Evolutionary conservation across 2,329 filamentous ascomycete genomes (phyloP).

Genomic region (Exophiala lecanii-corni): DNA sequence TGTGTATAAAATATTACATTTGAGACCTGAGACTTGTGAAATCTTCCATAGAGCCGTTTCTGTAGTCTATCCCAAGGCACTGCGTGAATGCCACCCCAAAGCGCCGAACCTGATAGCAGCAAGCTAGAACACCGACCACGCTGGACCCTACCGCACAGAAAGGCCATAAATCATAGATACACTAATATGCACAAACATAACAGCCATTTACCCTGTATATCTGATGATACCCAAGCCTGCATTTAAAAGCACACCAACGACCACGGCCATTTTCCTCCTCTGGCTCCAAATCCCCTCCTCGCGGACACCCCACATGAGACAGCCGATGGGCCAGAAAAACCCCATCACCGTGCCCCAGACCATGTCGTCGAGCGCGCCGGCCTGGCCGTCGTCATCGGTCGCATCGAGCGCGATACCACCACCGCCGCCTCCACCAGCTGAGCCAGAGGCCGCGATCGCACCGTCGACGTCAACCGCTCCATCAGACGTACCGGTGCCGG

Average conservation of each 20-base stretch:
- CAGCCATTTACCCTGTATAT: conserved; percentile 48
- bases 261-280: conserved; percentile 79
- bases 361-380: conserved; percentile 73
- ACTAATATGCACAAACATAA: too few relatives aligned
- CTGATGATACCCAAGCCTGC: conserved; percentile 68
- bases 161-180: too few relatives aligned
- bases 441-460: conserved; percentile 29
- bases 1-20: too few relatives aligned
- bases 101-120: too few relatives aligned
- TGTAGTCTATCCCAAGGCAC: too few relatives aligned
- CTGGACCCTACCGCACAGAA: too few relatives aligned
- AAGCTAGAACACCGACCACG: too few relatives aligned
- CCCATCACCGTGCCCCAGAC: conserved; percentile 84
- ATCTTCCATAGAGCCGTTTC: too few relatives aligned
- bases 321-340: conserved; percentile 91
- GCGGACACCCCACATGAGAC: conserved; percentile 75
- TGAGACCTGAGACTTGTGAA: too few relatives aligned
- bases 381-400: conserved; percentile 38
- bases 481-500: conserved; percentile 31
- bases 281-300: conserved; percentile 85
- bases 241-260: conserved; percentile 78
- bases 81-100: too few relatives aligned
- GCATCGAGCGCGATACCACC: conserved; percentile 28
- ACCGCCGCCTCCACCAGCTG: conserved; percentile 34
- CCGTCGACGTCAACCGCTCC: too few relatives aligned